Percentiles rank a stretch among this genome's conserved stretches.
Conservation (phyloP, 2,329 filamentous ascomycete genomes). For the Scedosporium dehoogii region DNA sequence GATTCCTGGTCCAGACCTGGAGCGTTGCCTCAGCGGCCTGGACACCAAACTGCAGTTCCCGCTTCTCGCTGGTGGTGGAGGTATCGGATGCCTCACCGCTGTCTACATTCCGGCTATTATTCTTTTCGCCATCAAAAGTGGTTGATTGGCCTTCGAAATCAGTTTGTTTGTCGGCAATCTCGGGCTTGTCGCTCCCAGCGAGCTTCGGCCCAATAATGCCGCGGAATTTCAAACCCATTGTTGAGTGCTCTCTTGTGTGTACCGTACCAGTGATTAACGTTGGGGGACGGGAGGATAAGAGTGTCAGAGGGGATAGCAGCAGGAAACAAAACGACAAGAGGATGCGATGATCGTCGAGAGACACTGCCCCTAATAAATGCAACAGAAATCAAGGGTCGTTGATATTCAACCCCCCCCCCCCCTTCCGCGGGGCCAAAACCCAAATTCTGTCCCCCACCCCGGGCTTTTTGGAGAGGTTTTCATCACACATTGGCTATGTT, state of each 20-base stretch:
- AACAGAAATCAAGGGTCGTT: neutral
- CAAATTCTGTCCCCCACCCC: neutral
- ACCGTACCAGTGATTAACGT: neutral
- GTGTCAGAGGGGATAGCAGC: neutral
- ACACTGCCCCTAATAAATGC: neutral
- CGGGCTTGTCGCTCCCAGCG: neutral
- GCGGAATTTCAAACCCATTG: neutral
- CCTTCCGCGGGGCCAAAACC: neutral
- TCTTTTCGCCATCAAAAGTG: neutral
- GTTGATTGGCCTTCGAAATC: neutral
- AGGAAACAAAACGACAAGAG: neutral
- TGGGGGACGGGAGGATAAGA: neutral
- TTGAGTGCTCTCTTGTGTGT: no score
- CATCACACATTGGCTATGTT: neutral
- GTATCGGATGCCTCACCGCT: neutral
- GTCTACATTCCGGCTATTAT: neutral
- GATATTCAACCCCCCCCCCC: neutral
- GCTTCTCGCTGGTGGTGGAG: neutral
- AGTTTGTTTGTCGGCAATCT: neutral
- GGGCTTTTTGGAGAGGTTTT: no score
- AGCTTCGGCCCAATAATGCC: neutral
- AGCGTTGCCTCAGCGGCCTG: slow-evolving; percentile 29
- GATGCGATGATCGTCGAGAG: neutral
- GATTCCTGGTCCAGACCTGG: slow-evolving; percentile 25
- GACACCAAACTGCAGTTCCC: slow-evolving; percentile 22